phyloP scores from a whole-genome alignment of 116 monocot genomes.

The Iris pallida region DNA sequence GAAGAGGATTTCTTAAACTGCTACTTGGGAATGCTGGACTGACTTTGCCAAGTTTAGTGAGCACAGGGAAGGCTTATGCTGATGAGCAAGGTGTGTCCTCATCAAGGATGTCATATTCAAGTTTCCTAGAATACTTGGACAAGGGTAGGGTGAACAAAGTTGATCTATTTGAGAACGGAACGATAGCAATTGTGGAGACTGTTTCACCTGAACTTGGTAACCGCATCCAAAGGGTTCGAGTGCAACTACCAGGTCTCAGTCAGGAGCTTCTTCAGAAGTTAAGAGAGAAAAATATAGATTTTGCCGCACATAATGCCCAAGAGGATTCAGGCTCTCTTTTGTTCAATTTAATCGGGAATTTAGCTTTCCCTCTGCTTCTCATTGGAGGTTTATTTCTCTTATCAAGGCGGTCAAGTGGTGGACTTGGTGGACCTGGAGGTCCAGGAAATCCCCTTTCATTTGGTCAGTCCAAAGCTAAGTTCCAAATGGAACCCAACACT shows the following conservation, averaged over 20 bases:
- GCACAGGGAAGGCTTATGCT: slow-evolving; percentile 51
- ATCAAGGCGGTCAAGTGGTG: slow-evolving; percentile 75
- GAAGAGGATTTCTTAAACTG: slow-evolving; percentile 80
- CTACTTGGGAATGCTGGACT: slow-evolving; percentile 74
- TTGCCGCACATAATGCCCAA: slow-evolving; percentile 89
- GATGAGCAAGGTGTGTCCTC: slow-evolving; percentile 93
- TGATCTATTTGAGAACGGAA: slow-evolving; percentile 92
- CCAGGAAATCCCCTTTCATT: slow-evolving; percentile 79
- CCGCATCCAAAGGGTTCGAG: slow-evolving; percentile 79
- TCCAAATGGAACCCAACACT: slow-evolving; percentile 91
- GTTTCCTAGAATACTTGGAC: slow-evolving; percentile 92
- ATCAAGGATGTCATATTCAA: slow-evolving; percentile 95
- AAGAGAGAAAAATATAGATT: slow-evolving; percentile 84
- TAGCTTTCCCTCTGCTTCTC: slow-evolving; percentile 87
- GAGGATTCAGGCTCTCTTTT: slow-evolving; percentile 81
- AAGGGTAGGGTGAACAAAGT: slow-evolving; percentile 90
- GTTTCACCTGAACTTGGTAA: slow-evolving; percentile 93
- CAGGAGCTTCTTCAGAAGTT: slow-evolving; percentile 95
- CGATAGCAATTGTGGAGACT: slow-evolving; percentile 95
- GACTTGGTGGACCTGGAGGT: slow-evolving; percentile 88
- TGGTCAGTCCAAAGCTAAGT: slow-evolving; percentile 83
- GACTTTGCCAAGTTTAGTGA: slow-evolving; percentile 41
- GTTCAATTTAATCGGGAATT: slow-evolving; percentile 89
- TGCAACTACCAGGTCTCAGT: slow-evolving; percentile 91
- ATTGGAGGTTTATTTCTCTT: slow-evolving; percentile 88